phyloP scores from a whole-genome alignment of 352 stramenopile species.

The Globisporangium canariense region DNA sequence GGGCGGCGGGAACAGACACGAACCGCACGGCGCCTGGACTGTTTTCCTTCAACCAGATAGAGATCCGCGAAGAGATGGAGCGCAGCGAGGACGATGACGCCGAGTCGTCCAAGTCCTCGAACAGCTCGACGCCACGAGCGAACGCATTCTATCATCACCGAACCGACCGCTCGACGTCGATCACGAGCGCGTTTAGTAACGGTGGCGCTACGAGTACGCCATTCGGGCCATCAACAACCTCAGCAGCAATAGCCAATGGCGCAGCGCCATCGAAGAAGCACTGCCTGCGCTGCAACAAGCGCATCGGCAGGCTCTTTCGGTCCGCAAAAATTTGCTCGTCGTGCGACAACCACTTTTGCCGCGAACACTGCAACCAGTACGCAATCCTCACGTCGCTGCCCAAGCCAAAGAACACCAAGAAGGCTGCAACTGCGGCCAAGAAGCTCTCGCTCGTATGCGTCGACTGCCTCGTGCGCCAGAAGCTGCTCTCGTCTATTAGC shows the following conservation, averaged over 20 bases:
- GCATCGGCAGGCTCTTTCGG: conserved; percentile 36
- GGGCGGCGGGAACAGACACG: not conserved
- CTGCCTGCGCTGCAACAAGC: conserved; percentile 41
- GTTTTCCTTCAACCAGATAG: conserved; percentile 51
- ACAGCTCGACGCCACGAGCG: conserved; percentile 6
- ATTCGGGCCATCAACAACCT: conserved; percentile 1
- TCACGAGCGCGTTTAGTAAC: not conserved
- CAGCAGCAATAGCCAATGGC: conserved; percentile 1
- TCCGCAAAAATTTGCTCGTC: conserved; percentile 48
- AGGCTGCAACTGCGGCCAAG: conserved; percentile 2
- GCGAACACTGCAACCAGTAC: conserved; percentile 40
- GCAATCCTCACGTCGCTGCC: conserved; percentile 23
- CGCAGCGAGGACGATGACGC: conserved; percentile 21
- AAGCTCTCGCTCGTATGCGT: conserved; percentile 28
- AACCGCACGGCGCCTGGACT: conserved; percentile 26
- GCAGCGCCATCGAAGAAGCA: conserved; percentile 24
- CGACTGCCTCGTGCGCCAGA: conserved; percentile 53
- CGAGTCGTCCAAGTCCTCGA: conserved; percentile 15
- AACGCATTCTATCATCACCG: not conserved
- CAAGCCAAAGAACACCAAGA: conserved; percentile 10
- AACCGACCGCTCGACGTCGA: conserved; percentile 2
- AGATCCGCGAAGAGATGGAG: conserved; percentile 25
- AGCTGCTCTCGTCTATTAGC: conserved; percentile 37
- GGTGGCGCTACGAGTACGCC: not conserved
- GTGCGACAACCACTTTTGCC: conserved; percentile 46